Evolutionary conservation across 768 basidiomycete genomes (phyloP).

Genomic region (Pleurotus giganteus): DNA sequence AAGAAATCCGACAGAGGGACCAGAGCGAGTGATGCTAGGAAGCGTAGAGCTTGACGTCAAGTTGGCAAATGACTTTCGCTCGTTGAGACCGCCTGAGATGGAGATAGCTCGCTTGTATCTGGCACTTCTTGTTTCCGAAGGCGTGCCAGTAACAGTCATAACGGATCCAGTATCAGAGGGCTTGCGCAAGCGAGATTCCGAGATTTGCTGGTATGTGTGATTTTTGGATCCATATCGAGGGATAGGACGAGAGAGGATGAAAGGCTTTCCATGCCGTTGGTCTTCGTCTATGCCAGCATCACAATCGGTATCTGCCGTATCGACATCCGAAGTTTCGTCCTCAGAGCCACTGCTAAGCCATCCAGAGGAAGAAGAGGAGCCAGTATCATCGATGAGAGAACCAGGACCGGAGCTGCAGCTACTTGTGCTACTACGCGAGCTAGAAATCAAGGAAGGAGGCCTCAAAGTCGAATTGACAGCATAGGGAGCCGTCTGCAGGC

Average conservation of each 20-base stretch:
- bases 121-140: constrained; percentile 24
- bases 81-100: constrained; percentile 16
- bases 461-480: constrained; percentile 34
- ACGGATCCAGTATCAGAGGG: constrained; percentile 53
- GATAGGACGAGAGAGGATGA: constrained; percentile 39
- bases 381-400: constrained; percentile 62
- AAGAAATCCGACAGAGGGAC: constrained; percentile 49
- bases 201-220: constrained; percentile 24
- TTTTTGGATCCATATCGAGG: constrained; percentile 38
- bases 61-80: constrained; percentile 16
- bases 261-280: constrained; percentile 34
- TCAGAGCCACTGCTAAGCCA: constrained; percentile 54
- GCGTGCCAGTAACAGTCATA: constrained; percentile 24
- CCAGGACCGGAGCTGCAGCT: constrained; percentile 53
- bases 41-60: constrained; percentile 37
- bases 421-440: constrained; percentile 25
- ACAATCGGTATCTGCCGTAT: constrained; percentile 31
- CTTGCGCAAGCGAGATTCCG: constrained; percentile 34
- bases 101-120: constrained; percentile 25
- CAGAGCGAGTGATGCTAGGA: constrained; percentile 30
- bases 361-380: constrained; percentile 54
- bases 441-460: constrained; percentile 34
- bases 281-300: constrained; percentile 26
- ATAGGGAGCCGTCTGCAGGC: constrained; percentile 27
- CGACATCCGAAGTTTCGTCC: constrained; percentile 41